A percentile compares a stretch with the other conserved stretches of the same genome.
Evolutionary conservation across 2,329 filamentous ascomycete genomes (phyloP).

Genomic region (Botrytis sinoallii): DNA sequence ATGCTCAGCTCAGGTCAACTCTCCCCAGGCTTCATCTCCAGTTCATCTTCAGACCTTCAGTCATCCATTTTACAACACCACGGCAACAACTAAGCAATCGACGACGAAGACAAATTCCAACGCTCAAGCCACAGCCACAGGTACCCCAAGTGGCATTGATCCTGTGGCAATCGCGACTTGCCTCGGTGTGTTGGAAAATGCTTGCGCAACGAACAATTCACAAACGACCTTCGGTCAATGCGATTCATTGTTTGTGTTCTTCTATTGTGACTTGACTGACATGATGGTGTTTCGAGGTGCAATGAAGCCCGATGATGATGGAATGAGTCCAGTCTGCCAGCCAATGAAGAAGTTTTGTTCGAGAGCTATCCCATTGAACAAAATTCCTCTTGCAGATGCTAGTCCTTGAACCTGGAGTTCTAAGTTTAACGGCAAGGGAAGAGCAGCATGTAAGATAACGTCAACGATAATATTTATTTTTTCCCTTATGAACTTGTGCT

Average conservation of each 20-base stretch:
- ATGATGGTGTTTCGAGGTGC: constrained; percentile 5
- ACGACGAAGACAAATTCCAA: background rate
- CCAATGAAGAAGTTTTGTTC: constrained; percentile 7
- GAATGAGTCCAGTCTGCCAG: background rate
- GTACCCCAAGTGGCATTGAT: background rate
- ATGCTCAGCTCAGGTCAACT: background rate
- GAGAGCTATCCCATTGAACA: background rate
- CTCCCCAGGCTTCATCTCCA: background rate
- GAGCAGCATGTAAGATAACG: background rate
- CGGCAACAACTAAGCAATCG: background rate
- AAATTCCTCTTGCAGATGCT: background rate
- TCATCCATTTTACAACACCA: background rate
- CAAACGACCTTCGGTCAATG: constrained; percentile 1
- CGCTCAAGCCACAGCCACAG: background rate
- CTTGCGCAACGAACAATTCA: background rate
- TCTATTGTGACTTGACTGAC: constrained; percentile 1
- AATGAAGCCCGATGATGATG: background rate
- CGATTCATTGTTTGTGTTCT: constrained; percentile 4
- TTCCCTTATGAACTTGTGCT: background rate
- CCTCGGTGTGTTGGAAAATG: constrained; percentile 7
- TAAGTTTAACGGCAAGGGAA: too few relatives aligned
- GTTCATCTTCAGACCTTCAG: background rate
- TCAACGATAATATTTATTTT: background rate
- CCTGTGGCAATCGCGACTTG: background rate
- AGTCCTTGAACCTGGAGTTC: background rate